Percentiles rank a stretch among this genome's conserved stretches.
phyloP scores from a whole-genome alignment of 495 filamentous ascomycete genomes.

The Neurospora cerealis region DNA sequence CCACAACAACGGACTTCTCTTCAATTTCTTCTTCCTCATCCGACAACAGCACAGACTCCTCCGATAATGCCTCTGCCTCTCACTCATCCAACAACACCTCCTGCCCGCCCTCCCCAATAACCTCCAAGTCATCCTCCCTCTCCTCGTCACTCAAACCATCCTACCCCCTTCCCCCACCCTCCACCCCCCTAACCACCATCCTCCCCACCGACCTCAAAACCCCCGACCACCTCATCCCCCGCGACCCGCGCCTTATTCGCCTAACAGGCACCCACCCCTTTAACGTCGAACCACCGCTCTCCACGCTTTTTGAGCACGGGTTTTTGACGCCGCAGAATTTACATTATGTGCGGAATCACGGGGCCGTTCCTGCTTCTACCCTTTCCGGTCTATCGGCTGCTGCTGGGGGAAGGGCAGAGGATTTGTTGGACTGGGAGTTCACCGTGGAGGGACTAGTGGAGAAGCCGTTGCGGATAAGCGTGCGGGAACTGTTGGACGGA shows the following conservation, averaged over 20 bases:
- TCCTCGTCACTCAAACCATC: background rate
- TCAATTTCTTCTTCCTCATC: background rate
- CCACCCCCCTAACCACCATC: constrained; percentile 45
- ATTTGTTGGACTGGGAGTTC: constrained; percentile 74
- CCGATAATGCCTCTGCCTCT: background rate
- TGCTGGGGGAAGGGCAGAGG: constrained; percentile 7
- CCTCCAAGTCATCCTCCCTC: background rate
- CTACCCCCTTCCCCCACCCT: constrained; percentile 63
- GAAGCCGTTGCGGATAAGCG: constrained; percentile 60
- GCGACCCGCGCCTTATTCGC: constrained; percentile 79
- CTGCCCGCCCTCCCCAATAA: background rate
- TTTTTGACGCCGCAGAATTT: constrained; percentile 88
- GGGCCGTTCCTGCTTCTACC: constrained; percentile 66
- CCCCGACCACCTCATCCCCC: constrained; percentile 75
- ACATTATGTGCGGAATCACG: constrained; percentile 96
- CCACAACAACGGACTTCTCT: background rate
- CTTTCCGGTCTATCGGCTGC: constrained; percentile 34
- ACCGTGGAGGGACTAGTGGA: constrained; percentile 79
- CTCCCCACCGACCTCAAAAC: constrained; percentile 71
- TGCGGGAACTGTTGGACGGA: constrained; percentile 57
- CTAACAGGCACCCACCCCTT: constrained; percentile 90
- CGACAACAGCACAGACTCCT: background rate
- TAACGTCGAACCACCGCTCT: constrained; percentile 85
- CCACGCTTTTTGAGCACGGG: constrained; percentile 70
- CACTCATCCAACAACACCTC: background rate